Percentiles rank a stretch among this genome's conserved stretches.
Conservation (phyloP, 2,329 filamentous ascomycete genomes). For the Microdochium trichocladiopsis region DNA sequence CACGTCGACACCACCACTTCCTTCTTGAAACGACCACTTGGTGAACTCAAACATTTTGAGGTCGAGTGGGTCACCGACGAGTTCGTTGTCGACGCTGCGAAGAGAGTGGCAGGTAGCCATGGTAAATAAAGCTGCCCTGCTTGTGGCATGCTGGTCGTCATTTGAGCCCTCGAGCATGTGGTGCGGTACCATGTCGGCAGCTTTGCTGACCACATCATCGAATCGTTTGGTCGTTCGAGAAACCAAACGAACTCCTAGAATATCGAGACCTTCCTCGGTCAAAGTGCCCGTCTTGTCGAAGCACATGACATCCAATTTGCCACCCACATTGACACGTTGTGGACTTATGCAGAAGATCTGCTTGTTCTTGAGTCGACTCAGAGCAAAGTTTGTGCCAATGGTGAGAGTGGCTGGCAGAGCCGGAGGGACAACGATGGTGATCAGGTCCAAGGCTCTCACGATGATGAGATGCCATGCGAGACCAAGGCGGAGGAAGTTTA, state of each 20-base stretch:
- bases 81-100: constrained; percentile 75
- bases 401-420: constrained; percentile 90
- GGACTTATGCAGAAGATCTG: constrained; percentile 97
- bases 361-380: constrained; percentile 78
- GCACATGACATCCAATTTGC: constrained; percentile 92
- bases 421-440: constrained; percentile 95
- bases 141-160: constrained; percentile 23
- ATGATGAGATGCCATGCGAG: constrained; percentile 87
- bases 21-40: constrained; percentile 86
- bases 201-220: constrained; percentile 66
- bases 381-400: constrained; percentile 93
- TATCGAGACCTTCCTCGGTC: constrained; percentile 92
- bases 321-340: constrained; percentile 91
- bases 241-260: constrained; percentile 79
- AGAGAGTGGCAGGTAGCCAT: constrained; percentile 98
- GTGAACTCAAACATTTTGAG: constrained; percentile 99
- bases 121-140: constrained; percentile 68
- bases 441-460: constrained; percentile 84
- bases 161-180: constrained; percentile 17
- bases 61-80: constrained; percentile 90
- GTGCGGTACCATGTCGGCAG: constrained; percentile 48
- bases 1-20: constrained; percentile 53
- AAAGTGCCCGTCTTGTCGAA: constrained; percentile 99
- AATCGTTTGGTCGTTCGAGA: constrained; percentile 57
- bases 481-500: constrained; percentile 84